phyloP scores from a whole-genome alignment of 2,329 filamentous ascomycete genomes.

The Pseudopyricularia cyperi region DNA sequence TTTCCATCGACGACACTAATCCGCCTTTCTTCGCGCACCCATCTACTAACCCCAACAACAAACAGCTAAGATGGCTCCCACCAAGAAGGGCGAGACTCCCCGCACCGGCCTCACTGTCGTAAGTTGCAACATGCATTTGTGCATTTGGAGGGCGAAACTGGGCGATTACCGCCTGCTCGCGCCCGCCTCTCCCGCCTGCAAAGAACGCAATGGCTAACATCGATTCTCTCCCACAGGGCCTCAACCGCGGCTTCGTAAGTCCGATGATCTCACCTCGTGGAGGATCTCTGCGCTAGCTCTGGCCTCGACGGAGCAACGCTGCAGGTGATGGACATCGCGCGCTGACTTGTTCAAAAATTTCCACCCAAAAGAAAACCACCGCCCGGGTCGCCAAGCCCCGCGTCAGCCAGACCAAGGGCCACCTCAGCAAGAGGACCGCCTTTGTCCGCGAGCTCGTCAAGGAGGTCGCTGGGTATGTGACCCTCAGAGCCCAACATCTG shows the following conservation, averaged over 20 bases:
- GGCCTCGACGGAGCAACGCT: constrained; percentile 14
- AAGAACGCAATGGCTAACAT: neutral
- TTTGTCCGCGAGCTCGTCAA: constrained; percentile 97
- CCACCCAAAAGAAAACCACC: constrained; percentile 58
- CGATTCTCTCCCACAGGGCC: constrained; percentile 12
- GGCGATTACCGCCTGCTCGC: neutral
- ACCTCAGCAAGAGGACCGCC: constrained; percentile 89
- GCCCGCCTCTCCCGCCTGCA: neutral
- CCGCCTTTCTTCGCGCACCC: neutral
- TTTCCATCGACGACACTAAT: neutral
- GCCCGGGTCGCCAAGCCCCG: constrained; percentile 64
- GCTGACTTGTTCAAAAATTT: constrained; percentile 26
- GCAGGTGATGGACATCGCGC: constrained; percentile 53
- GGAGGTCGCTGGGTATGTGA: constrained; percentile 84
- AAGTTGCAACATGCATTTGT: neutral
- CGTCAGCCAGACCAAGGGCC: constrained; percentile 81
- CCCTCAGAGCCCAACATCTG: neutral
- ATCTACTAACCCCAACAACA: neutral
- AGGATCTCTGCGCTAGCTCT: constrained; percentile 49
- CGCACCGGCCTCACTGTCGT: constrained; percentile 1
- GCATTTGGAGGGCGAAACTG: neutral
- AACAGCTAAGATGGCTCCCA: constrained; percentile 2
- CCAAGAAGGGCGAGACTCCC: constrained; percentile 1
- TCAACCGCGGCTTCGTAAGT: constrained; percentile 41
- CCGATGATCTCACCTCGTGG: constrained; percentile 56